phyloP scores from a whole-genome alignment of 164 flowering plant species.

The Magnolia sinica region DNA sequence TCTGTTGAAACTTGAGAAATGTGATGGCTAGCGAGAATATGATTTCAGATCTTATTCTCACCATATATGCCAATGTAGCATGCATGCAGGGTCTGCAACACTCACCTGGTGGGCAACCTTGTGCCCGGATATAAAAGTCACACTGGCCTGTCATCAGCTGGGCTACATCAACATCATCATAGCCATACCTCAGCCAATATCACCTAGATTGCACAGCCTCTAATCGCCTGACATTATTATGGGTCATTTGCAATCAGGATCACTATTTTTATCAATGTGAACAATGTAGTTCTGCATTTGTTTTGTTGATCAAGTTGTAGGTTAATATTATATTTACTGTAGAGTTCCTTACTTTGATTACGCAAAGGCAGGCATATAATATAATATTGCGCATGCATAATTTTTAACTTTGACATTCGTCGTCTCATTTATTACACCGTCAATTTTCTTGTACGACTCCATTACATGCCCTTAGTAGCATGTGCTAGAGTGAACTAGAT shows the following conservation, averaged over 20 bases:
- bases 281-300: not conserved
- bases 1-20: not conserved
- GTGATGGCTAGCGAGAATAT: no score
- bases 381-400: not conserved
- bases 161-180: not conserved
- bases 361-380: not conserved
- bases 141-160: not conserved
- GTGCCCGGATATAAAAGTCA: not conserved
- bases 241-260: not conserved
- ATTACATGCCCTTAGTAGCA: no score
- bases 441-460: no score
- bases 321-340: no score
- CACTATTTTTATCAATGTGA: not conserved
- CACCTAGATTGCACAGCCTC: not conserved
- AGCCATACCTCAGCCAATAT: not conserved
- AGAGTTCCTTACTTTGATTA: not conserved
- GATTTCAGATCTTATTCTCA: not conserved
- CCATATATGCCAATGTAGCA: not conserved
- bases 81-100: not conserved
- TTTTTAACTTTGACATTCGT: no score
- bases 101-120: not conserved
- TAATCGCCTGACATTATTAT: not conserved
- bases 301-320: not conserved
- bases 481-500: no score
- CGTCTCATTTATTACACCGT: no score